Base-by-base conservation (phyloP, 768 basidiomycete species). In the Lactifluus echinatus region DNA sequence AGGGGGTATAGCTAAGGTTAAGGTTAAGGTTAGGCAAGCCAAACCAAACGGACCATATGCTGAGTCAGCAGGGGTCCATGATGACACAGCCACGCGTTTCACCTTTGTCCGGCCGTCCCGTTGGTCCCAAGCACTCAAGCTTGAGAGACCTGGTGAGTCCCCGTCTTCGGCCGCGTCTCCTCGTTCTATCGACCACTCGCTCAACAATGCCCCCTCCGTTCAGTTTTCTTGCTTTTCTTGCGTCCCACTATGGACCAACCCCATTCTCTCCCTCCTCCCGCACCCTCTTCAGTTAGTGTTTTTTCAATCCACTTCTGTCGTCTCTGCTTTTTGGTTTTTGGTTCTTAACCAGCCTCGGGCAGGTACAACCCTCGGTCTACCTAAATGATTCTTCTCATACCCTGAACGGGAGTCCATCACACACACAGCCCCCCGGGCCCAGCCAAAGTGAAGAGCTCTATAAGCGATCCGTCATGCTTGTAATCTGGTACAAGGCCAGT, bases 401-500 rank as follows among this genome's bases (percentile, higher is more conserved):
- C 19, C 23, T 53, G 24, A 53, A 46, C 21, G 28, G 51, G 23
- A 52, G 37, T 51, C 37, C 55, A 28, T 23, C 57, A 39, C 59
- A 52, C 26, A 34, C 49, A 17, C 60, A 57, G 47, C 26, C 37
- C 7, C 23, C 47, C 11, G 50, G 42, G 17, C 36, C 56, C 8
- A 64, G 51, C 50, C 51, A 64, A 50, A 60, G 56, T 12, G 69
- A 74, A 53, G 72, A 73, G 23, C 68, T 75, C 10, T 67, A 74
- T 49, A 76, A 71, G 56, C 76, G 81, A 33, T 80, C 83, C 5
- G 76, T 84, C 8, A 85, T 82, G 1, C 75, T 86, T 57, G 76
- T 86, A 51, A 78, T 85, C 57, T 86, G 84, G 84, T 84, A 84
- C 71, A 80, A 83, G 72, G 81, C 82, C 59, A 62, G 68, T 49